Evolutionary conservation across 345 rosid genomes (phyloP).

Genomic region (Toxicodendron radicans): DNA sequence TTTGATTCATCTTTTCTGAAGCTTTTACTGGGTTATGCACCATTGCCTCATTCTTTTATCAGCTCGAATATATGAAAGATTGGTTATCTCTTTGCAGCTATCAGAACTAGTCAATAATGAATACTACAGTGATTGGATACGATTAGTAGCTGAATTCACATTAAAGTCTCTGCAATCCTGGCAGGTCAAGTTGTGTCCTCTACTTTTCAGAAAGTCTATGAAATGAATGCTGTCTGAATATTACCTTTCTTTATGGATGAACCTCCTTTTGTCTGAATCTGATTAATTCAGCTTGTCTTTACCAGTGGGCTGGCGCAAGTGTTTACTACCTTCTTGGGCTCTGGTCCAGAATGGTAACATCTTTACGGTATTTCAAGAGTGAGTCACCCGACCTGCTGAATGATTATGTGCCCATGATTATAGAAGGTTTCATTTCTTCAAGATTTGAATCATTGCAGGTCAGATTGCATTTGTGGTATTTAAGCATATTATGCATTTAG

Average conservation of each 20-base stretch:
- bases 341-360: constrained; percentile 57
- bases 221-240: background rate
- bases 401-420: constrained; percentile 56
- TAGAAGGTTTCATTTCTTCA: constrained; percentile 53
- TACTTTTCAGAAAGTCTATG: background rate
- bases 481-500: background rate
- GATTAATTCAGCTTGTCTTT: constrained; percentile 8
- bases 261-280: background rate
- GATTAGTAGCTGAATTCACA: constrained; percentile 50
- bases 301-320: constrained; percentile 64
- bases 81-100: constrained; percentile 34
- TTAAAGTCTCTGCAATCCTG: constrained; percentile 59
- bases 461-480: background rate
- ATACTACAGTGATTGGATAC: constrained; percentile 63
- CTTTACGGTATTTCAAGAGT: constrained; percentile 54
- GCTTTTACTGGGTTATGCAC: background rate
- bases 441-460: constrained; percentile 56
- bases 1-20: no score
- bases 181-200: constrained; percentile 36
- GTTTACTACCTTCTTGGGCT: constrained; percentile 57
- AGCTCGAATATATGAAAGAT: background rate
- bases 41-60: background rate
- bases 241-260: background rate
- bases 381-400: constrained; percentile 59
- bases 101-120: constrained; percentile 59